Conservation (phyloP, 2,329 filamentous ascomycete species). For the Didymella pinodella region DNA sequence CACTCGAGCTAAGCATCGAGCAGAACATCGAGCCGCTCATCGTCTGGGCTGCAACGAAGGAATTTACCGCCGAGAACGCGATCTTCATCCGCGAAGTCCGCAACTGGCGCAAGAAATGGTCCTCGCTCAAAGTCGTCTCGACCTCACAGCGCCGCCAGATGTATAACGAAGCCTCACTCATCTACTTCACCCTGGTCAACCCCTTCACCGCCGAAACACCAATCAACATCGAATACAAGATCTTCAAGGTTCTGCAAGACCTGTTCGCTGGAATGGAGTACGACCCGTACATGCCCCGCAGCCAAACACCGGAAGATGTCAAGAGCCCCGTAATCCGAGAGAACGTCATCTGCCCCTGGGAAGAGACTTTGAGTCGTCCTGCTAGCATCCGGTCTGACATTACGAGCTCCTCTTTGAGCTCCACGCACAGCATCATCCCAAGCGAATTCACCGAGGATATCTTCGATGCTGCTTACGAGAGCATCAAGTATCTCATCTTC, state of each 20-base stretch:
- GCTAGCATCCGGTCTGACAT: slow-evolving; percentile 42
- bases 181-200: slow-evolving; percentile 51
- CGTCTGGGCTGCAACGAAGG: slow-evolving; percentile 46
- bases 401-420: slow-evolving; percentile 34
- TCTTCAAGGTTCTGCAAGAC: slow-evolving; percentile 47
- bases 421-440: slow-evolving; percentile 41
- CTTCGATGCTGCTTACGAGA: slow-evolving; percentile 48
- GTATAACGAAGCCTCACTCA: slow-evolving; percentile 49
- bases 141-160: slow-evolving; percentile 47
- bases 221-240: slow-evolving; percentile 52
- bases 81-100: slow-evolving; percentile 52
- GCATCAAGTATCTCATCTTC: slow-evolving; percentile 51
- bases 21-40: slow-evolving; percentile 48
- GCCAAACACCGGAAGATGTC: slow-evolving; percentile 33
- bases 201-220: slow-evolving; percentile 49
- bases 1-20: slow-evolving; percentile 47
- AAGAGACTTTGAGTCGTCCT: slow-evolving; percentile 45
- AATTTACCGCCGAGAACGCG: slow-evolving; percentile 51
- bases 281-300: slow-evolving; percentile 47
- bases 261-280: slow-evolving; percentile 46
- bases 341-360: slow-evolving; percentile 51
- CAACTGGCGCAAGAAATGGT: slow-evolving; percentile 50
- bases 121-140: slow-evolving; percentile 33
- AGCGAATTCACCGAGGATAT: slow-evolving; percentile 47
- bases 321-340: slow-evolving; percentile 37